Evolutionary conservation across 495 filamentous ascomycete species (phyloP), one percentile per base, ranked within the genome.

Genomic region (Hypoxylon cercidicola): DNA sequence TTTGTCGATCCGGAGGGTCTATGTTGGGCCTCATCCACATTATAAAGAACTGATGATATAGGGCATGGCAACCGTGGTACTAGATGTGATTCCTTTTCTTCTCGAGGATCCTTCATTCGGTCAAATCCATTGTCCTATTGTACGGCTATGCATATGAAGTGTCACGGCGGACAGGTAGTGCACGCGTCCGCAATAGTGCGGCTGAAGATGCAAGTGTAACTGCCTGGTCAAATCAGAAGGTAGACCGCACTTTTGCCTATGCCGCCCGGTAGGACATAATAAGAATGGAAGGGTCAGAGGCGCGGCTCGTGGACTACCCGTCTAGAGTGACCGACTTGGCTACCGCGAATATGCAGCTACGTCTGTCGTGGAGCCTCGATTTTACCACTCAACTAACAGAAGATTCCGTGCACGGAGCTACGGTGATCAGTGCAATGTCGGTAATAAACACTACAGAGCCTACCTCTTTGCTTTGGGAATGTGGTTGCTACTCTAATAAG

Each of bases 341-440:
- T 47, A 35, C 55, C 35, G 28, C 49, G 46, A 35, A 39, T 39
- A 55, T 45, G 50, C 34, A 47, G 37, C 35, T 46, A 15, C 21
- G 12, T 18, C 21, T 63, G 65, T 50, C 65, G 60, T 68, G 60
- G 65, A 68, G 58, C 60, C 28, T 47, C 20, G 18, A 52, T 32
- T 63, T 40, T 7, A 50, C 60, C 50, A 50, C 40, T 51, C 55
- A 39, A 45, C 50, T 41, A 11, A 20, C 18, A 37, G 35, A 39
- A 63, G 58, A 62, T 55, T 60, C 39, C 25, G 50, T 52, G 30
- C 59, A 45, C 25, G 44, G 40, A 37, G 35, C 20, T 37, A 19
- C 21, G 7, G 56, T 13, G 40, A 47, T 52, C 55, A 46, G 53
- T 67, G 50, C 60, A 30, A 19, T 50, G 44, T 47, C 19, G 21